phyloP scores from a whole-genome alignment of 768 basidiomycete genomes.

The Hericium coralloides region DNA sequence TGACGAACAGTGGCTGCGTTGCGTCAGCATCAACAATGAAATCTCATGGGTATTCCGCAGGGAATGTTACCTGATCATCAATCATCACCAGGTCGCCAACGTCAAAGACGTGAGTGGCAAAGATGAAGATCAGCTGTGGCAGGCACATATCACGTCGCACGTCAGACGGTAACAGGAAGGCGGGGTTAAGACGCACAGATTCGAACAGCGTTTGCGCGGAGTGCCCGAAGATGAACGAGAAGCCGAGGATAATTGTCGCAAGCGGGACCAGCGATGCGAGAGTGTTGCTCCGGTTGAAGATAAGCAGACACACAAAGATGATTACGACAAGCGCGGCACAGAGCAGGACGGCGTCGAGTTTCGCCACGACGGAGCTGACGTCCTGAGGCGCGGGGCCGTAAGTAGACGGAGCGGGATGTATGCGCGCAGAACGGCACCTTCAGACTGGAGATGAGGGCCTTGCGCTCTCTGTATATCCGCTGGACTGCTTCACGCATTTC shows the following conservation, averaged over 20 bases:
- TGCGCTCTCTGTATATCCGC: slow-evolving; percentile 71
- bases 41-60: neutral
- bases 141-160: neutral
- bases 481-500: slow-evolving; percentile 83
- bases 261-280: slow-evolving; percentile 68
- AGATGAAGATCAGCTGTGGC: slow-evolving; percentile 69
- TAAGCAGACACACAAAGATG: slow-evolving; percentile 63
- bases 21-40: neutral
- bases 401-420: neutral
- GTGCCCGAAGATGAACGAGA: slow-evolving; percentile 80
- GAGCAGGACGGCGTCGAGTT: slow-evolving; percentile 69
- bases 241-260: slow-evolving; percentile 72
- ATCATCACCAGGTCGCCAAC: slow-evolving; percentile 80
- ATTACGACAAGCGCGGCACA: slow-evolving; percentile 46
- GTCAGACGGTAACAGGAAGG: neutral
- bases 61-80: slow-evolving; percentile 45
- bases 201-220: slow-evolving; percentile 74
- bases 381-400: slow-evolving; percentile 33
- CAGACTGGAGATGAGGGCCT: slow-evolving; percentile 57
- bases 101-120: slow-evolving; percentile 80
- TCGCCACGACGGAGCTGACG: slow-evolving; percentile 62
- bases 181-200: slow-evolving; percentile 37
- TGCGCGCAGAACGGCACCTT: slow-evolving; percentile 35
- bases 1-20: slow-evolving; percentile 40
- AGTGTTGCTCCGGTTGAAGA: slow-evolving; percentile 62